These are phyloP conservation scores for Casaregolazyma suthepensis DNA, from an alignment of 1,139 yeast species.

Conservation along the genomic window DNA sequence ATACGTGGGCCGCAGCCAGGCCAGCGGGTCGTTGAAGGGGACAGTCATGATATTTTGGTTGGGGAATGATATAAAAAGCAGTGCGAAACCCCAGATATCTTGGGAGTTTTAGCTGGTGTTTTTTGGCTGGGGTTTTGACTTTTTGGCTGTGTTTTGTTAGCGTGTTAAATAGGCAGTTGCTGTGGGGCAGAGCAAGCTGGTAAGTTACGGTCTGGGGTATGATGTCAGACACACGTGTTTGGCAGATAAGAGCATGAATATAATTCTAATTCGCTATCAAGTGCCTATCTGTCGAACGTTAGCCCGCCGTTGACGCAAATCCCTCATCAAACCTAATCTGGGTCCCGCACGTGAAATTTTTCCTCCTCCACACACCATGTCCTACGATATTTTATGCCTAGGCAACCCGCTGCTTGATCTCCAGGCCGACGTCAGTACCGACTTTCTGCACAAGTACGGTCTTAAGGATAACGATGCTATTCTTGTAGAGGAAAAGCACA, in stretches of 20 bases:
- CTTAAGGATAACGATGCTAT: slow-evolving; percentile 93
- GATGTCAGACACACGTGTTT: not conserved
- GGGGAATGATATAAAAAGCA: not conserved
- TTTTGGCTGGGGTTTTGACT: not conserved
- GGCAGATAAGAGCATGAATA: not conserved
- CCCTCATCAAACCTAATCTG: not conserved
- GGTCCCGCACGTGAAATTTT: not conserved
- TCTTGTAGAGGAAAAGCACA: slow-evolving; percentile 79
- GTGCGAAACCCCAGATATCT: not conserved
- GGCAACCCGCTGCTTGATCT: slow-evolving; percentile 76
- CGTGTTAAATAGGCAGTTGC: not conserved
- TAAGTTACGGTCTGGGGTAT: not conserved
- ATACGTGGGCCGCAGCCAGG: slow-evolving; percentile 12
- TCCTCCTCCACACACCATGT: not conserved
- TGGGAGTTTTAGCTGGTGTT: not conserved
- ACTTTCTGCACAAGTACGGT: slow-evolving; percentile 69
- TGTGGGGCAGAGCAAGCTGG: not conserved
- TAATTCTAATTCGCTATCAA: slow-evolving; percentile 2
- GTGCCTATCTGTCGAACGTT: too few species aligned
- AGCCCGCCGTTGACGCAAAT: too few species aligned
- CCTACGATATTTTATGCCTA: slow-evolving; percentile 45
- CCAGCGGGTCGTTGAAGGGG: slow-evolving; percentile 17
- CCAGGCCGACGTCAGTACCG: slow-evolving; percentile 70
- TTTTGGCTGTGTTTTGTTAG: too few species aligned
- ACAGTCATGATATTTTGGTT: not conserved